Evolutionary conservation across 768 basidiomycete genomes (phyloP), one percentile per base, ranked within the genome.

Genomic region (Tephrocybe sp.): DNA sequence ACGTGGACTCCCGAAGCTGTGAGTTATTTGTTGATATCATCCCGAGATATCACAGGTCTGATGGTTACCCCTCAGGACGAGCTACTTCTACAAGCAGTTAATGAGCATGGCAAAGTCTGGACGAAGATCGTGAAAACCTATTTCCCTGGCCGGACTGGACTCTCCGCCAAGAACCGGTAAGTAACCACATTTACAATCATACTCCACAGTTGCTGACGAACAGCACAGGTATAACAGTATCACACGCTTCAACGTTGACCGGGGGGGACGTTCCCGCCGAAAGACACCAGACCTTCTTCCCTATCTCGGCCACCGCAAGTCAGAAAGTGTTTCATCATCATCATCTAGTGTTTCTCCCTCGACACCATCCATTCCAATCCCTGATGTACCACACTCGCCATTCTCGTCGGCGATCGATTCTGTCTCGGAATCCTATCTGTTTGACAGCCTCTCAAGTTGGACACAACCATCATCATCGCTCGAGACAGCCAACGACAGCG

Each of bases 81-180:
- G 23, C 56, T 76, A 15, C 72, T 82, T n/a, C 64, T 82, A 18
- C 69, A 72, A 52, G 79, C 80, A 5, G 80, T 82, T 33, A 65
- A 73, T 39, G 72, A 75, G 47, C 77, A 80, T 50, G 80, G 80
- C 16, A 80, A 78, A 59, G 76, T 78, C 4, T 82, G 80, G 80
- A 79, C 80, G 0, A 80, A 80, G 58, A 82, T 82, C 38, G 80
- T 80, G 27, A 78, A 79, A 57, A 78, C 75, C 5, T 80, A 80
- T 56, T 80, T 82, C 63, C 80, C 80, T 40, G 79, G 80, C 4
- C 70, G 80, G 31, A 82, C 80, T 15, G 80, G 79, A 12, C 66
- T 82, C 13, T 77, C 79, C 2, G 79, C 79, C 13, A 82, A 81
- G 70, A 82, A 82, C 61, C 71, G 79, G 78, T 79, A 58, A 47